Conservation (phyloP, 345 rosid genomes). For the Gossypium ekmanianum region DNA sequence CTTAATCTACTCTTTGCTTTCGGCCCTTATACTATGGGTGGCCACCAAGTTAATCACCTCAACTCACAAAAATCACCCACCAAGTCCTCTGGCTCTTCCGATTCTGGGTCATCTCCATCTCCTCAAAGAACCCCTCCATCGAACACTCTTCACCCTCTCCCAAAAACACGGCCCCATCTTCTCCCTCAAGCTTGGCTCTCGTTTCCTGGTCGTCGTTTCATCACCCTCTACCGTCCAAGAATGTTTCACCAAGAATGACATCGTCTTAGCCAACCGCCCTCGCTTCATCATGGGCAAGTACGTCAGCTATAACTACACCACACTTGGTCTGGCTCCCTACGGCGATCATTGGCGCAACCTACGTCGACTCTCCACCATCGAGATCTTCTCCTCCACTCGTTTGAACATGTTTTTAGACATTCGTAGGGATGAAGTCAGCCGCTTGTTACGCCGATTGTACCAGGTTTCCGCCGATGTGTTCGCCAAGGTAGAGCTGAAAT, state of each 20-base stretch:
- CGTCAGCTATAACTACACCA: not conserved
- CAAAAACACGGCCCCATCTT: not conserved
- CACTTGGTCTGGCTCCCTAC: not conserved
- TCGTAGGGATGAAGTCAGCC: not conserved
- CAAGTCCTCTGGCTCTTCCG: conserved; percentile 43
- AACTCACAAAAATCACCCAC: conserved; percentile 33
- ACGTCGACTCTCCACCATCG: not conserved
- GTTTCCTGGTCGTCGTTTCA: not conserved
- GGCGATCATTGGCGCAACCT: conserved; percentile 10
- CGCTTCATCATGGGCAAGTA: not conserved
- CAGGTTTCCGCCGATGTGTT: not conserved
- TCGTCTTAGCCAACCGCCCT: conserved; percentile 9
- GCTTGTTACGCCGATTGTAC: not conserved
- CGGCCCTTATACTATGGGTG: not conserved
- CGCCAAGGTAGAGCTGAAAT: not conserved
- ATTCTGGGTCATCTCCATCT: conserved; percentile 58
- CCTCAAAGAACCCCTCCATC: conserved; percentile 26
- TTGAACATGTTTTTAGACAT: not conserved
- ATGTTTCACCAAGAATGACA: not conserved
- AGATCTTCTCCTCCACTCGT: not conserved
- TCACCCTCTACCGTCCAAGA: not conserved
- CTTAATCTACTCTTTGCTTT: not conserved
- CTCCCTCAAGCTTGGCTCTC: not conserved
- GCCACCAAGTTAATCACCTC: not conserved
- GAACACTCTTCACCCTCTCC: not conserved